Conservation (phyloP, 2,329 filamentous ascomycete species). For the Diaporthe vaccinii region DNA sequence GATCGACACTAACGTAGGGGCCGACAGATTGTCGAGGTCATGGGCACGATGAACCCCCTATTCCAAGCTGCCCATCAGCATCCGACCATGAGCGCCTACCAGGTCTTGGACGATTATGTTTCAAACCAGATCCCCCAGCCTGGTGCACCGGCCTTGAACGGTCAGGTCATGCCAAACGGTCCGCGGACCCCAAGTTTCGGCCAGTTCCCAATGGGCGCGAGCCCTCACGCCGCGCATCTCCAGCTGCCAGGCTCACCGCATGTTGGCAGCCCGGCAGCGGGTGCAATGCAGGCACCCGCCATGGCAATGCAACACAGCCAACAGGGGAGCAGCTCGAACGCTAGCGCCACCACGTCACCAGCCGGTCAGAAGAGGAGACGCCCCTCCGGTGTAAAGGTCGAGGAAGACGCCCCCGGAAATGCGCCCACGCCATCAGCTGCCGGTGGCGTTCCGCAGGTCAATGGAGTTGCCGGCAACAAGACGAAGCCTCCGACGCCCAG, state of each 20-base stretch:
- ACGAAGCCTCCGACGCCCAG: conserved; percentile 69
- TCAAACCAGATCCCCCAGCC: conserved; percentile 57
- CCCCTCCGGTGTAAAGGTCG: conserved; percentile 68
- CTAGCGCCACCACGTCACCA: conserved; percentile 76
- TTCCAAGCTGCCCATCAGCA: conserved; percentile 60
- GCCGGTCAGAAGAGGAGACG: conserved; percentile 71
- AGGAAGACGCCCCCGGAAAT: conserved; percentile 64
- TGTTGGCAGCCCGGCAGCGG: conserved; percentile 71
- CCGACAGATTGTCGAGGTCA: conserved; percentile 72
- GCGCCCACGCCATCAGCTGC: conserved; percentile 62
- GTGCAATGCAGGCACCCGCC: conserved; percentile 73
- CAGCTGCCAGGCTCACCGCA: conserved; percentile 74
- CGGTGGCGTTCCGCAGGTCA: conserved; percentile 60
- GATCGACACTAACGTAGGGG: conserved; percentile 45
- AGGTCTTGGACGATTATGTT: conserved; percentile 73
- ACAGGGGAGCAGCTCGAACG: conserved; percentile 76
- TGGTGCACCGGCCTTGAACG: conserved; percentile 58
- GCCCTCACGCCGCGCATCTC: conserved; percentile 71
- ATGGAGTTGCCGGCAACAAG: conserved; percentile 62
- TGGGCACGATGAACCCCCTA: conserved; percentile 76
- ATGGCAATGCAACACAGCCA: conserved; percentile 79
- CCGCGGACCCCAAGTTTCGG: conserved; percentile 66
- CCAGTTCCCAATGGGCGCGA: conserved; percentile 71
- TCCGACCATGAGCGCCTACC: conserved; percentile 67
- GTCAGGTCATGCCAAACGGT: conserved; percentile 62